These are phyloP conservation scores for Fusarium nygamai DNA, from an alignment of 2,329 filamentous ascomycete species.

Conservation along the genomic window DNA sequence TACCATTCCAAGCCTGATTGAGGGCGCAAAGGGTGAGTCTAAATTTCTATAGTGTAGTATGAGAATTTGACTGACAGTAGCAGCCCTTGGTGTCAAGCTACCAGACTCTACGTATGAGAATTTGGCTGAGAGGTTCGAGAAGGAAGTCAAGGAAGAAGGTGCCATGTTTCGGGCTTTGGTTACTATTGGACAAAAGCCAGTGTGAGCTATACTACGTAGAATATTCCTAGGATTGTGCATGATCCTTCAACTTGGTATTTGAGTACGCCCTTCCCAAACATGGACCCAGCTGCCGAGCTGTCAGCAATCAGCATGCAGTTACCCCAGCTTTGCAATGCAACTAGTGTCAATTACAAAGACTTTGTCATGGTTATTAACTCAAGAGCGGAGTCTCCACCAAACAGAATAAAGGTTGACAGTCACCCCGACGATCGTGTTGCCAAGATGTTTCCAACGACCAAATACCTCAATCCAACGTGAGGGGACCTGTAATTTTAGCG, in stretches of 20 bases:
- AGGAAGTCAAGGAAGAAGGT: constrained; percentile 4
- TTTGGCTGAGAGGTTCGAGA: constrained; percentile 13
- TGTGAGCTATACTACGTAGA: not conserved
- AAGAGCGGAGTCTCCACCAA: not conserved
- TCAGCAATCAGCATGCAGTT: not conserved
- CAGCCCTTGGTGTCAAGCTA: constrained; percentile 1
- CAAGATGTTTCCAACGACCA: constrained; percentile 5
- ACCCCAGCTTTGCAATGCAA: not conserved
- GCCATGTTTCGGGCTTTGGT: constrained; percentile 2
- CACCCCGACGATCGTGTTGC: not conserved
- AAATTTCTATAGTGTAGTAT: rapidly evolving
- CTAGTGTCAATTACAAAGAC: not conserved
- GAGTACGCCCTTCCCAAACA: too few relatives aligned
- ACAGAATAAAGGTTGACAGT: not conserved
- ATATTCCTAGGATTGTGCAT: not conserved
- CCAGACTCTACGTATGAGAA: not conserved
- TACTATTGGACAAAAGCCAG: not conserved
- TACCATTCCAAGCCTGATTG: constrained; percentile 3
- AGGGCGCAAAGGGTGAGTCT: constrained; percentile 4
- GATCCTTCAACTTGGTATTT: not conserved
- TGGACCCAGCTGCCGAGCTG: not conserved
- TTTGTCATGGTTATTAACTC: not conserved
- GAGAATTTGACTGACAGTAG: not conserved
- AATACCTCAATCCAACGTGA: not conserved
- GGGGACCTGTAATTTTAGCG: constrained; percentile 2